Percentiles rank a stretch among this genome's conserved stretches.
Evolutionary conservation across 1,284 basidiomycete species (phyloP).

Genomic region (Irpex sp.): DNA sequence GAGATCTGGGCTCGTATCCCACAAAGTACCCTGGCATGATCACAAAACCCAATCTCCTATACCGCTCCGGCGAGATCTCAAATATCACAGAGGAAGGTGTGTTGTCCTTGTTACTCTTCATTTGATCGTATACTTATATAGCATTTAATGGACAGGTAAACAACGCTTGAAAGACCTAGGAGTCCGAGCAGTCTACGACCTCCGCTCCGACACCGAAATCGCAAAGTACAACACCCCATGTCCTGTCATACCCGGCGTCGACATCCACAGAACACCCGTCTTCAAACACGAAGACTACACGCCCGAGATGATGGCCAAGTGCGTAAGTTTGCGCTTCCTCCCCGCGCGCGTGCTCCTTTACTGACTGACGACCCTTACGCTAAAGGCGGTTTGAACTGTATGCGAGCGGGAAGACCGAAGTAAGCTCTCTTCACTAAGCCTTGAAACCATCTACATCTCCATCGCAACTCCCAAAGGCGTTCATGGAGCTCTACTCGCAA

Average conservation of each 20-base stretch:
- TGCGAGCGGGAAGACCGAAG: slow-evolving; percentile 73
- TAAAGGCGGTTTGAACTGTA: slow-evolving; percentile 67
- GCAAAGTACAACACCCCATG: slow-evolving; percentile 60
- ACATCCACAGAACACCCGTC: slow-evolving; percentile 55
- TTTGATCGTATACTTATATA: no score
- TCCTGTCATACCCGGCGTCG: slow-evolving; percentile 56
- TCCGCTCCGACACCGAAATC: slow-evolving; percentile 74
- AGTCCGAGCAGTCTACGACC: slow-evolving; percentile 61
- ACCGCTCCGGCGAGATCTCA: slow-evolving; percentile 66
- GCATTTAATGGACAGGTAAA: slow-evolving; percentile 38
- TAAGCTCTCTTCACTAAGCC: slow-evolving; percentile 18
- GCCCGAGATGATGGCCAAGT: slow-evolving; percentile 77
- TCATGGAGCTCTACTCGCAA: slow-evolving; percentile 75
- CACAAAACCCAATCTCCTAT: slow-evolving; percentile 52
- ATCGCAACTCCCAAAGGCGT: slow-evolving; percentile 42
- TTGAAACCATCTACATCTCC: background rate
- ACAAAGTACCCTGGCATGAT: slow-evolving; percentile 40
- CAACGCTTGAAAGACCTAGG: slow-evolving; percentile 52
- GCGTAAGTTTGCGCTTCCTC: slow-evolving; percentile 35
- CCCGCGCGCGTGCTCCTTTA: slow-evolving; percentile 14
- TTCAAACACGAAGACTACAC: slow-evolving; percentile 73
- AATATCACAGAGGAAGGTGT: slow-evolving; percentile 59
- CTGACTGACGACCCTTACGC: background rate
- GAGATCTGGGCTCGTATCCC: slow-evolving; percentile 62
- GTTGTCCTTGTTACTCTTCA: slow-evolving; percentile 9